These are phyloP conservation scores for Psilocybe subaeruginosa DNA, from an alignment of 768 basidiomycete genomes.

Conservation along the genomic window DNA sequence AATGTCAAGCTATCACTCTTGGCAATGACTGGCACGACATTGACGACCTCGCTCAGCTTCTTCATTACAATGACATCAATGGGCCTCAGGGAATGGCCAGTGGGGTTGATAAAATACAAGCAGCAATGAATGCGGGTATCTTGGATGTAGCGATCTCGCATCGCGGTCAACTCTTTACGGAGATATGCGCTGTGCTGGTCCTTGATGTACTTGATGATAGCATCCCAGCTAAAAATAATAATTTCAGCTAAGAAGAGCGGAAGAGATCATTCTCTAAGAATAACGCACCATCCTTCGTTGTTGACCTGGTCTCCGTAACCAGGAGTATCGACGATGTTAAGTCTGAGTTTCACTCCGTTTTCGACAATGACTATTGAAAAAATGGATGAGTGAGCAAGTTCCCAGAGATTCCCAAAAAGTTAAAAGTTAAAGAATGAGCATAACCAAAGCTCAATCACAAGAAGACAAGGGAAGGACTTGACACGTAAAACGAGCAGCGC, in stretches of 20 bases:
- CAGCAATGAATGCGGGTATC: constrained; percentile 99
- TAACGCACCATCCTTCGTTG: constrained; percentile 92
- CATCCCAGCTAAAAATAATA: constrained; percentile 81
- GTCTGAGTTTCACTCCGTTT: constrained; percentile 90
- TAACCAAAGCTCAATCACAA: background rate
- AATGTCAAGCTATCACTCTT: constrained; percentile 94
- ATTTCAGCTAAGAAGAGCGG: background rate
- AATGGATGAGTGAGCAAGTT: constrained; percentile 4
- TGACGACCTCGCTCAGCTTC: constrained; percentile 98
- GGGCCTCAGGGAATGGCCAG: constrained; percentile 94
- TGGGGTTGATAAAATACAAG: constrained; percentile 98
- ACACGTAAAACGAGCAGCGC: constrained; percentile 16
- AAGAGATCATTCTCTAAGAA: constrained; percentile 3
- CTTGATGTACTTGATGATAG: constrained; percentile 98
- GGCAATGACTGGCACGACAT: constrained; percentile 99
- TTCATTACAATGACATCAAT: constrained; percentile 99
- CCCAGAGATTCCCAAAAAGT: background rate
- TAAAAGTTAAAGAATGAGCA: background rate
- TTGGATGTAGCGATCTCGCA: constrained; percentile 97
- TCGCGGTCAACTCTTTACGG: constrained; percentile 97
- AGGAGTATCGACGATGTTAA: constrained; percentile 99
- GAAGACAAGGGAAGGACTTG: background rate
- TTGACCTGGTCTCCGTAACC: constrained; percentile 99
- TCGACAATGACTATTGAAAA: constrained; percentile 81
- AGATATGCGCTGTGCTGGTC: constrained; percentile 99